phyloP scores from a whole-genome alignment of 2,329 filamentous ascomycete genomes.

The Xylaria sp. region DNA sequence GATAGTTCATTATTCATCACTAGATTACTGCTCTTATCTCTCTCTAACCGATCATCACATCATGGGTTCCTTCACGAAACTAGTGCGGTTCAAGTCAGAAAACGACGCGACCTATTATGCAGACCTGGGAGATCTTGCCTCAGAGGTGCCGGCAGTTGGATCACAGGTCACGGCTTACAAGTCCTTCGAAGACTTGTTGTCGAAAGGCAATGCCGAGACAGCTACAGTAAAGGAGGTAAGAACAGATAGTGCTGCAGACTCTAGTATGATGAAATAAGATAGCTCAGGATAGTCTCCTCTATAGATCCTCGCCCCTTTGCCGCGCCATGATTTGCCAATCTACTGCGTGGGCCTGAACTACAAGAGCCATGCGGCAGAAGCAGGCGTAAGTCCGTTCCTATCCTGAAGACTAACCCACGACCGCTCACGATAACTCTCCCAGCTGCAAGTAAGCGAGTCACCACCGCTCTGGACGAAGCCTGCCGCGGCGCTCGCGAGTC shows the following conservation, averaged over 20 bases:
- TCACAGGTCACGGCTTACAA: conserved; percentile 29
- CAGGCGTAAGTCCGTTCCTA: conserved; percentile 20
- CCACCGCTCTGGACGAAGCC: conserved; percentile 54
- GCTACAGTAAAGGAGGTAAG: conserved; percentile 29
- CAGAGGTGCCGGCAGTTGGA: conserved; percentile 22
- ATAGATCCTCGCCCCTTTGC: conserved; percentile 33
- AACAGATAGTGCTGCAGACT: background rate
- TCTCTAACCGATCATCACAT: background rate
- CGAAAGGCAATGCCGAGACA: conserved; percentile 4
- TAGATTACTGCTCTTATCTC: background rate
- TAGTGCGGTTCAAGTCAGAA: conserved; percentile 38
- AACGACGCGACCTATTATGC: conserved; percentile 34
- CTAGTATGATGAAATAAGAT: background rate
- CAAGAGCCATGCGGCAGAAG: conserved; percentile 34
- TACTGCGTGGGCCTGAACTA: conserved; percentile 48
- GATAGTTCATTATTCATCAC: background rate
- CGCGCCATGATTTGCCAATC: conserved; percentile 35
- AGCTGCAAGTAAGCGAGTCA: conserved; percentile 30
- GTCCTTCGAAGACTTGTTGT: conserved; percentile 27
- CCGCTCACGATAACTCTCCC: conserved; percentile 1
- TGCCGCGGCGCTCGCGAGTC: conserved; percentile 46
- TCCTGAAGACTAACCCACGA: no score
- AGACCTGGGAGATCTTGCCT: conserved; percentile 33
- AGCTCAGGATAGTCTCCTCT: background rate
- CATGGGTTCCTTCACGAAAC: conserved; percentile 35